Evolutionary conservation across 2,329 filamentous ascomycete species (phyloP), one percentile per base, ranked within the genome.

Genomic region (Alternaria arbusti): DNA sequence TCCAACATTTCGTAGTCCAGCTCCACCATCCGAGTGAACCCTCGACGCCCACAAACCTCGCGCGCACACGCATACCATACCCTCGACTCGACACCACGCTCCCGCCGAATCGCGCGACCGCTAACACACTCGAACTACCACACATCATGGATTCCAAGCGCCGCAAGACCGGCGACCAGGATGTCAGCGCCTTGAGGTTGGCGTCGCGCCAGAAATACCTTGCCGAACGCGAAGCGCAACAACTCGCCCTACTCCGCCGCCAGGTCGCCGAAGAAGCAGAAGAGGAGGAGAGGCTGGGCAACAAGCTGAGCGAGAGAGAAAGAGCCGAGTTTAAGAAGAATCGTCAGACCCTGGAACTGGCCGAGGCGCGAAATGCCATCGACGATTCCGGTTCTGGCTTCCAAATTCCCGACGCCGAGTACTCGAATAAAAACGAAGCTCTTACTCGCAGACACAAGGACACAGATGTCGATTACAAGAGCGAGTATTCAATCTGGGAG

Each of bases 191-290:
- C 65, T 81, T 97, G 17, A 87, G 96, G 45, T 85, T 96, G 74
- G 88, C 93, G 30, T 97, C 94, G 4, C 88, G 96, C 64, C 94
- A 97, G 76, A 91, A 96, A 69, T 99, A 99, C 76, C 85, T 99
- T 28, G 93, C 94, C 80, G 98, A 99, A 84, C 88, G 96, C 67
- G 94, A 97, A 78, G 85, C 91, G 0, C 93, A 98, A 79, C 89
- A 93, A 64, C 82, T 99, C 15, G 92, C 92, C 0, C 82, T 99
- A n/a, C 82, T 99, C 54, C 88, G 94, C 30, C 93, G 92, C 74
- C 95, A 98, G 75, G 96, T 99, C 3, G 89, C 89, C 0, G 95
- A 98, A 71, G 96, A 99, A 78, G 90, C 90, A 1, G 89, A 84
- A 54, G 84, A 90, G 22, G 94, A 97, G 77, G 80, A 96, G 57